Evolutionary conservation across 208 protist species (phyloP).

Genomic region (Acanthamoeba castellanii): DNA sequence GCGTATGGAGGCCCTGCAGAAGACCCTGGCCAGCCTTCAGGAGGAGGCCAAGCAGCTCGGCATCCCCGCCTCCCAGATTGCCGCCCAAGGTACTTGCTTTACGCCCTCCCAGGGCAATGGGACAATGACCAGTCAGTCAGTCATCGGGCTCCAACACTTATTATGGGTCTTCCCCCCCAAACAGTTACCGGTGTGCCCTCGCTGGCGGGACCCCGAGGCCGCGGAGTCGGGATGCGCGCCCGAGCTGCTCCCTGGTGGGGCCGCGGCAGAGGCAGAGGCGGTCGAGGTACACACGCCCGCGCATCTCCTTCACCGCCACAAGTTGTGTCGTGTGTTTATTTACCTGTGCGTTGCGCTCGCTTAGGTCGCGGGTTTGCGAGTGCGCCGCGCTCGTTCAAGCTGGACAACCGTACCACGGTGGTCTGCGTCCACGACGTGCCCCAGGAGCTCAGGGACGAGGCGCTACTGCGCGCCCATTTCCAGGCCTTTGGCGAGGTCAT

Average conservation of each 20-base stretch:
- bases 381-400: constrained; percentile 9
- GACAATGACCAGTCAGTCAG: too few relatives aligned
- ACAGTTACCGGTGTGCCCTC: neutral
- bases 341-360: too few relatives aligned
- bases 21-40: constrained; percentile 37
- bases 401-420: constrained; percentile 65
- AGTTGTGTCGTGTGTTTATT: neutral
- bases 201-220: neutral
- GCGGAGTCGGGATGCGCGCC: neutral
- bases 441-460: constrained; percentile 3
- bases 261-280: neutral
- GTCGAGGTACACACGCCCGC: constrained; percentile 18
- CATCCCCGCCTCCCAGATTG: constrained; percentile 31
- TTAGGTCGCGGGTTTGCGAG: neutral
- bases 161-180: neutral
- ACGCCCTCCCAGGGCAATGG: too few relatives aligned
- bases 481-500: constrained; percentile 55
- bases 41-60: constrained; percentile 36
- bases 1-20: constrained; percentile 17
- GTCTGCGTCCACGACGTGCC: constrained; percentile 50
- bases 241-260: constrained; percentile 26
- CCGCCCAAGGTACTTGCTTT: constrained; percentile 12
- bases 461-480: constrained; percentile 41
- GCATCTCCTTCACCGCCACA: too few relatives aligned
- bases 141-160: too few relatives aligned